Conservation (phyloP, 129 eudicot species). For the Heracleum sosnowskyi region DNA sequence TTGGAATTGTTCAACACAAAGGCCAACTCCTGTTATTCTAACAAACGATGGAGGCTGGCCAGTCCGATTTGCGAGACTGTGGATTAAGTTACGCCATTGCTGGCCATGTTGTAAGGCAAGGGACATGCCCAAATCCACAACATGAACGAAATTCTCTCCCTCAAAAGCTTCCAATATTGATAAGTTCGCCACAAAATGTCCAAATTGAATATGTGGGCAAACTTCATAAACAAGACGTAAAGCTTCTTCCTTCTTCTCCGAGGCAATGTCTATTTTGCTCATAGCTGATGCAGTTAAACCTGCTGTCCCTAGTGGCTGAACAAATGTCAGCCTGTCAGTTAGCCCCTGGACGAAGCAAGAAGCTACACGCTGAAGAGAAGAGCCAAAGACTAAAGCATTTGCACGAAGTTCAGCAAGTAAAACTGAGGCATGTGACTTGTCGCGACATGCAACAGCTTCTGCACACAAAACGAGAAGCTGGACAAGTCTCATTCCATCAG, state of each 20-base stretch:
- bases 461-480: conserved; percentile 62
- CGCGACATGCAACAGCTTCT: conserved; percentile 81
- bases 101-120: conserved; percentile 61
- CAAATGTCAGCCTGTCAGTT: conserved; percentile 41
- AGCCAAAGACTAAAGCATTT: conserved; percentile 55
- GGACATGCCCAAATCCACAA: conserved; percentile 67
- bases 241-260: conserved; percentile 46
- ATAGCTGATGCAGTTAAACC: conserved; percentile 36
- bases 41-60: conserved; percentile 39
- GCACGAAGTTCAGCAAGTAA: conserved; percentile 51
- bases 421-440: conserved; percentile 50
- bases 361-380: conserved; percentile 71
- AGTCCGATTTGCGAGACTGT: conserved; percentile 29
- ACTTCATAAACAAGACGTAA: conserved; percentile 49
- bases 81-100: conserved; percentile 55
- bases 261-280: conserved; percentile 29
- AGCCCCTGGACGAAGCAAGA: conserved; percentile 80
- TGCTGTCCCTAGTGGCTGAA: conserved; percentile 60
- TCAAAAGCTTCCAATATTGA: conserved; percentile 79
- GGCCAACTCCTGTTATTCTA: conserved; percentile 62
- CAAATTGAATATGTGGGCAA: conserved; percentile 57
- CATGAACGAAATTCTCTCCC: conserved; percentile 74
- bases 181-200: conserved; percentile 56
- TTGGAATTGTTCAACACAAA: conserved; percentile 22
- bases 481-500: conserved; percentile 51